Evolutionary conservation across 495 filamentous ascomycete genomes (phyloP).

Genomic region (Penicillium lagena): DNA sequence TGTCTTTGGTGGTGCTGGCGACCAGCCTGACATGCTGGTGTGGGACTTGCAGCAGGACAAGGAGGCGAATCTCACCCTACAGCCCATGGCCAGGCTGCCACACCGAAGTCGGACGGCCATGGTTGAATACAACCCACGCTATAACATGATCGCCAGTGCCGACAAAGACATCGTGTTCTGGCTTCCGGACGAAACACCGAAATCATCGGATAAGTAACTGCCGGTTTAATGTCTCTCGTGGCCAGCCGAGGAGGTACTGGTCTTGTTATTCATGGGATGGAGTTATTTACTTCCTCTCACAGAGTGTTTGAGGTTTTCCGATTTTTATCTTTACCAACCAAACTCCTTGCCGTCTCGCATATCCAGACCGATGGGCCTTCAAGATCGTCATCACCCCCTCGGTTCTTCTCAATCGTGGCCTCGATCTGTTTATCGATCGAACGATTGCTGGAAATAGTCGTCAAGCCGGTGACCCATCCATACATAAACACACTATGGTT

Average conservation of each 20-base stretch:
- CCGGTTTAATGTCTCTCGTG: neutral
- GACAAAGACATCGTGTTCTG: slow-evolving; percentile 87
- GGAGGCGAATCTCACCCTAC: slow-evolving; percentile 47
- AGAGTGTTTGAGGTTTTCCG: slow-evolving; percentile 24
- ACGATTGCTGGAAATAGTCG: slow-evolving; percentile 63
- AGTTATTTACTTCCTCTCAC: neutral
- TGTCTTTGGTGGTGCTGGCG: slow-evolving; percentile 68
- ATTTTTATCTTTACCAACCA: slow-evolving; percentile 57
- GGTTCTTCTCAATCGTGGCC: slow-evolving; percentile 35
- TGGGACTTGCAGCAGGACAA: slow-evolving; percentile 69
- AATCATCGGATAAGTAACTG: slow-evolving; percentile 26
- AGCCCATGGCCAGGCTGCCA: slow-evolving; percentile 58
- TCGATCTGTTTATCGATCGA: slow-evolving; percentile 60
- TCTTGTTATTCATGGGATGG: neutral
- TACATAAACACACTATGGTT: slow-evolving; percentile 64
- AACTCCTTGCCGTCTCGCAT: slow-evolving; percentile 56
- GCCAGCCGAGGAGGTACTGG: neutral
- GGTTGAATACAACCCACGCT: slow-evolving; percentile 82
- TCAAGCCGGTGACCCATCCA: slow-evolving; percentile 54
- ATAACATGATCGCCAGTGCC: slow-evolving; percentile 82
- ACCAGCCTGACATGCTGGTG: slow-evolving; percentile 63
- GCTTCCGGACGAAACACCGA: slow-evolving; percentile 54
- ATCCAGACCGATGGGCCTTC: slow-evolving; percentile 56
- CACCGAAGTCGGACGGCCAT: slow-evolving; percentile 62
- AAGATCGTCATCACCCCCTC: slow-evolving; percentile 30